Evolutionary conservation across 208 protist genomes (phyloP).

Genomic region (Acanthamoeba sp.): DNA sequence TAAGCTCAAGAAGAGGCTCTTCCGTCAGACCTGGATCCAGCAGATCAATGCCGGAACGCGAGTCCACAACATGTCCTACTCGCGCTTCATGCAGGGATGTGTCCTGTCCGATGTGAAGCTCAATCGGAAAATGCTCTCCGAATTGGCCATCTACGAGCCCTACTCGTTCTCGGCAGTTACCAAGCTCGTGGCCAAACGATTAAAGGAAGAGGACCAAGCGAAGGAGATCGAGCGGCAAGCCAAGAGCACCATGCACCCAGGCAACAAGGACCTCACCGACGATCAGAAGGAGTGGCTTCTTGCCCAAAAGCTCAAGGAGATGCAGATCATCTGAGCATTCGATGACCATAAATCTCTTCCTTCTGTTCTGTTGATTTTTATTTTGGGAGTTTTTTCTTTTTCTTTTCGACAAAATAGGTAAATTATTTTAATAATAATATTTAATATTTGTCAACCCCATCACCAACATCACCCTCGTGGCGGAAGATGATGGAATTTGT

Average conservation of each 20-base stretch:
- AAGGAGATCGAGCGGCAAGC: not conserved
- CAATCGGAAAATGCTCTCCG: slow-evolving; percentile 63
- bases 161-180: slow-evolving; percentile 48
- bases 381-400: too few species aligned
- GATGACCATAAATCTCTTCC: not conserved
- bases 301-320: slow-evolving; percentile 30
- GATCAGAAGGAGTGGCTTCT: slow-evolving; percentile 32
- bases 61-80: not conserved
- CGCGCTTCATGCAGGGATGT: slow-evolving; percentile 49
- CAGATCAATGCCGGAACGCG: slow-evolving; percentile 62
- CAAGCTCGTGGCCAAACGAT: slow-evolving; percentile 56
- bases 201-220: not conserved
- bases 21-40: slow-evolving; percentile 55
- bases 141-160: slow-evolving; percentile 72
- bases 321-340: not conserved
- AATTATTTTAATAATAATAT: not conserved
- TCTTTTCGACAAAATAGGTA: not conserved
- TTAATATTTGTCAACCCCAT: not conserved
- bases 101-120: slow-evolving; percentile 20
- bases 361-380: not conserved
- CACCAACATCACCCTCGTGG: not conserved
- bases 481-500: slow-evolving; percentile 58
- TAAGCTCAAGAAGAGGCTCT: slow-evolving; percentile 55
- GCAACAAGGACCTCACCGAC: not conserved
- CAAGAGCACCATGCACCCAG: not conserved